Conservation (phyloP, 2,329 filamentous ascomycete genomes). For the Trichoderma sp. region DNA sequence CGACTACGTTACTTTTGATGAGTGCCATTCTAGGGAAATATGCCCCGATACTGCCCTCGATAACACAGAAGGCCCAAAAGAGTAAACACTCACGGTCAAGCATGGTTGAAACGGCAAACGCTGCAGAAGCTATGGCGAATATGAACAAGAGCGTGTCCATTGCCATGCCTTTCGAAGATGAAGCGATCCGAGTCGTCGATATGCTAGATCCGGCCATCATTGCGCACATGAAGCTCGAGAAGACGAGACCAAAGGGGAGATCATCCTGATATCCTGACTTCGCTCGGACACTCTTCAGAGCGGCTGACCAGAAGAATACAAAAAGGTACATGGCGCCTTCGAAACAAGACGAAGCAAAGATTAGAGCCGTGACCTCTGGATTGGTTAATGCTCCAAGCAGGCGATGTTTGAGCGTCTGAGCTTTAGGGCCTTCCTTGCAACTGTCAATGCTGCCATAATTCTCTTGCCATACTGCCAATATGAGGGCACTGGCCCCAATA, state of each 20-base stretch:
- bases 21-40: constrained; percentile 62
- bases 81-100: constrained; percentile 48
- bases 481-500: constrained; percentile 44
- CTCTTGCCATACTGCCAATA: constrained; percentile 46
- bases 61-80: constrained; percentile 61
- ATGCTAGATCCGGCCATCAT: constrained; percentile 59
- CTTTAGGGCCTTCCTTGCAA: neutral
- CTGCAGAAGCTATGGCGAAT: constrained; percentile 40
- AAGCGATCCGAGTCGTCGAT: neutral
- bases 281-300: constrained; percentile 50
- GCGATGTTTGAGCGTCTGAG: neutral
- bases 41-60: constrained; percentile 60
- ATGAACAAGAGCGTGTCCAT: constrained; percentile 43
- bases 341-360: constrained; percentile 59
- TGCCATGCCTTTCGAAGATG: constrained; percentile 29
- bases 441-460: constrained; percentile 35
- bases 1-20: constrained; percentile 57
- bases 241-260: constrained; percentile 54
- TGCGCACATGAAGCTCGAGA: constrained; percentile 59
- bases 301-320: constrained; percentile 65
- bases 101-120: constrained; percentile 48
- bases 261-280: constrained; percentile 37
- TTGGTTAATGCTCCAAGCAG: constrained; percentile 19
- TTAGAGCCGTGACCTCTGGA: constrained; percentile 52
- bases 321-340: constrained; percentile 66